These are phyloP conservation scores for Lichtheimia ornata DNA, from an alignment of 371 early-diverging fungal genomes.

Conservation along the genomic window DNA sequence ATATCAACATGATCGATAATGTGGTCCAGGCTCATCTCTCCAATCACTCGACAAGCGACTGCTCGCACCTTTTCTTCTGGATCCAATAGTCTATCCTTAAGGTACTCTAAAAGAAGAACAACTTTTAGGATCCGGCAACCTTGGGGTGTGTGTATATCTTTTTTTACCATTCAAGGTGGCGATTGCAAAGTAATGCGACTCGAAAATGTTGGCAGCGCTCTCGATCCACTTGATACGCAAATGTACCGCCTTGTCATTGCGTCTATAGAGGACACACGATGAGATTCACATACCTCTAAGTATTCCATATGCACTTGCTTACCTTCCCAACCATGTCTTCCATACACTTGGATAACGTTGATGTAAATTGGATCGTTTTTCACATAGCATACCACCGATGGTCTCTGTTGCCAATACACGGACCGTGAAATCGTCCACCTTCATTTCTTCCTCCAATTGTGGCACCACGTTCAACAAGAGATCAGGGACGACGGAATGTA, in stretches of 20 bases:
- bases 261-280: conserved; percentile 41
- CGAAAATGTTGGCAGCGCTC: conserved; percentile 53
- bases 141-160: background rate
- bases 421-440: conserved; percentile 75
- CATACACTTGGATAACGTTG: conserved; percentile 80
- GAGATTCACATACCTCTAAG: background rate
- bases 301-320: background rate
- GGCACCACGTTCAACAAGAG: conserved; percentile 90
- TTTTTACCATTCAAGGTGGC: conserved; percentile 10
- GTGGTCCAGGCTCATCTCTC: conserved; percentile 59
- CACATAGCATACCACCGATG: conserved; percentile 86
- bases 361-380: conserved; percentile 67
- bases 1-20: conserved; percentile 58
- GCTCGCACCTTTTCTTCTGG: conserved; percentile 93
- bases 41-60: conserved; percentile 70
- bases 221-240: conserved; percentile 83
- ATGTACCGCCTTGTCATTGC: conserved; percentile 70
- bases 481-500: conserved; percentile 74
- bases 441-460: conserved; percentile 92
- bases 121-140: background rate
- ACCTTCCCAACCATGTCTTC: conserved; percentile 88
- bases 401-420: conserved; percentile 78
- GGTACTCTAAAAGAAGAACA: conserved; percentile 31
- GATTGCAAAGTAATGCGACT: background rate
- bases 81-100: conserved; percentile 81